Conservation (phyloP, 2,329 filamentous ascomycete genomes). For the Pseudogymnoascus sp. region DNA sequence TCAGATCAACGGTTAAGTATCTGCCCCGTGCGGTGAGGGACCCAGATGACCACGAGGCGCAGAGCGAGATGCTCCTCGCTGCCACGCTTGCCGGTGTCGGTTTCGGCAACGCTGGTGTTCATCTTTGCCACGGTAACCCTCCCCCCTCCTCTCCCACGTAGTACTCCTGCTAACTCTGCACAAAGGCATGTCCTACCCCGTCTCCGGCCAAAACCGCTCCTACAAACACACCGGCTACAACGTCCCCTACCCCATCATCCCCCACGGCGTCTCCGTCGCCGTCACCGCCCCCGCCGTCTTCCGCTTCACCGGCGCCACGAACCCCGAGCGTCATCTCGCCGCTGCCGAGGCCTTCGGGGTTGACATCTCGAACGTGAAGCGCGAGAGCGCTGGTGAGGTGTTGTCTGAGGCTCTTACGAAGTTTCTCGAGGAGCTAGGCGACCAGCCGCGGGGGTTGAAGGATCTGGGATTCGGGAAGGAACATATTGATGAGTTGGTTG, state of each 20-base stretch:
- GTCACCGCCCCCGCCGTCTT: constrained; percentile 92
- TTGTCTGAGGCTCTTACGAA: constrained; percentile 72
- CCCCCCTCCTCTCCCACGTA: background rate
- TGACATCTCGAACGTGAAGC: constrained; percentile 79
- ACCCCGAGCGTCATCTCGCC: constrained; percentile 82
- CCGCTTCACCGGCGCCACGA: constrained; percentile 82
- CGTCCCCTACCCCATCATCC: constrained; percentile 71
- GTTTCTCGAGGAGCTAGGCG: constrained; percentile 77
- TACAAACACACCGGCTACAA: constrained; percentile 87
- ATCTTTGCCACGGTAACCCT: constrained; percentile 59
- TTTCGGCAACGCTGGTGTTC: constrained; percentile 95
- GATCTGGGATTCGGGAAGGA: constrained; percentile 68
- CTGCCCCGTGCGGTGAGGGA: constrained; percentile 80
- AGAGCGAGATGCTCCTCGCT: constrained; percentile 90
- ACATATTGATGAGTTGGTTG: constrained; percentile 76
- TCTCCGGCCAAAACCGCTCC: constrained; percentile 86
- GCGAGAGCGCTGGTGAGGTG: constrained; percentile 82
- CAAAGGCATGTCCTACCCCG: constrained; percentile 88
- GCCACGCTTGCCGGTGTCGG: constrained; percentile 91
- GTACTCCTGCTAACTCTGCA: background rate
- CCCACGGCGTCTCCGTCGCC: constrained; percentile 90
- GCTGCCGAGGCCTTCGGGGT: constrained; percentile 89
- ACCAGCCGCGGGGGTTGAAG: constrained; percentile 82
- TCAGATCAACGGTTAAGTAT: constrained; percentile 81
- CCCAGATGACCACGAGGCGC: constrained; percentile 85